A percentile compares a stretch with the other conserved stretches of the same genome.
Conservation (phyloP, 345 rosid species). For the Fremontodendron californicum region DNA sequence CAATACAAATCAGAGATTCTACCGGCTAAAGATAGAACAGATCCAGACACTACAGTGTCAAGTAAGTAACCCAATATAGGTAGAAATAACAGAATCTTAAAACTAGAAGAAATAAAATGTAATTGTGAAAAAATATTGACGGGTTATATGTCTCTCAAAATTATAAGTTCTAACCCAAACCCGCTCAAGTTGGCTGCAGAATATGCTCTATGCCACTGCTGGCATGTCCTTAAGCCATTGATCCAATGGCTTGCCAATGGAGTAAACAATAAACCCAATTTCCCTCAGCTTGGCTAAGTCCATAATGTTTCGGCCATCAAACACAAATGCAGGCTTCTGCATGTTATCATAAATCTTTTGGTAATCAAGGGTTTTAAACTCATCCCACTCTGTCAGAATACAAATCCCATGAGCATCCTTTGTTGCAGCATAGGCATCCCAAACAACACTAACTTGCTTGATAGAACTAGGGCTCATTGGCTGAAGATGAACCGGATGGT, state of each 20-base stretch:
- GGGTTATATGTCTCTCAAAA: not conserved
- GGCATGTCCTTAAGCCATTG: slow-evolving; percentile 56
- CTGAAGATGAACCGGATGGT: slow-evolving; percentile 56
- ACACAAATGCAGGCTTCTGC: slow-evolving; percentile 43
- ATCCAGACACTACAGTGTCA: slow-evolving; percentile 14
- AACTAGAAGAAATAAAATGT: not conserved
- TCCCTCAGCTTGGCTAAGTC: slow-evolving; percentile 31
- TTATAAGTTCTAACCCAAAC: slow-evolving; percentile 18
- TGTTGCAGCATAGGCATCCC: slow-evolving; percentile 58
- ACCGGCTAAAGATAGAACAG: slow-evolving; percentile 10
- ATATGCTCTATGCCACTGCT: slow-evolving; percentile 30
- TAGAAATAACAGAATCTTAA: slow-evolving; percentile 10
- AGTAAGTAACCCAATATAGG: not conserved
- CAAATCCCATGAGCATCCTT: slow-evolving; percentile 62
- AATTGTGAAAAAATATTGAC: not conserved
- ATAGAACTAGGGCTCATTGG: slow-evolving; percentile 44
- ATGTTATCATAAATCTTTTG: slow-evolving; percentile 38
- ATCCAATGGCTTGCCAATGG: slow-evolving; percentile 52
- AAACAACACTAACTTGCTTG: slow-evolving; percentile 45
- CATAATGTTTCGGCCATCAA: slow-evolving; percentile 43
- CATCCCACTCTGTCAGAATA: slow-evolving; percentile 68
- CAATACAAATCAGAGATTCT: slow-evolving; percentile 19
- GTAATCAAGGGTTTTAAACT: slow-evolving; percentile 58
- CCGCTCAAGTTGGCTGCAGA: not conserved
- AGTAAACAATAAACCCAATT: slow-evolving; percentile 48